Evolutionary conservation across 2,329 filamentous ascomycete species (phyloP), one percentile per base, ranked within the genome.

Genomic region (Fusarium sp.): DNA sequence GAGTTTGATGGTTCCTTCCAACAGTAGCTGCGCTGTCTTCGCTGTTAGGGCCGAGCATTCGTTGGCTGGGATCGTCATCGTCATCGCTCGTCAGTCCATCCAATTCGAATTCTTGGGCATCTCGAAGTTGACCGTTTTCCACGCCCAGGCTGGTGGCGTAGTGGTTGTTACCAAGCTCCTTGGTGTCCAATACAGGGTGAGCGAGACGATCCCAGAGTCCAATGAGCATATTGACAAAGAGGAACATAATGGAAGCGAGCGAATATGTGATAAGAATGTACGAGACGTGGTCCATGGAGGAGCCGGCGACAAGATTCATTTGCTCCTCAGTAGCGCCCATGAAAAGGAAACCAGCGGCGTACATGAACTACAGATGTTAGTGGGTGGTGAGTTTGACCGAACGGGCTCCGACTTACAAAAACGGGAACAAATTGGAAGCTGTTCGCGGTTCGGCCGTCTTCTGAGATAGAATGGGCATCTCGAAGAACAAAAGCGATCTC

Each of bases 281-380:
- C 7, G 94, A 91, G 40, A 98, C 92, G 75, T 96, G 93, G 25
- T 94, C 94, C 73, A 98, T 89, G 60, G 89, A 85, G 0, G 92
- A 91, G 37, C 87, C 83, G 39, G 88, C 85, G 7, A 98, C 83
- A 3, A 97, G 83, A 21, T 84, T 75, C 92, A 98, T 97, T 80
- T 98, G 96, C 80, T 99, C 94, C 77, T 98, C 96, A 1, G 94
- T 98, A 17, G 96, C 95, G 31, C 93, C 92, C 94, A 98, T 97
- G 82, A 99, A 99, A 39, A 99, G 85, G 81, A 98, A 97, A 2
- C 96, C 96, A 5, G 94, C 91, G 8, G 94, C 94, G 74, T 92
- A 97, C 27, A 99, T 87, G 39, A 98, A 85, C 94, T 96, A 20
- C 2, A 5, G 8, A 6, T 33, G 48, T 74, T 55, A 75, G 62